Percentiles rank a stretch among this genome's conserved stretches.
Conservation (phyloP, 2,329 filamentous ascomycete species). For the Coleophoma cylindrospora region DNA sequence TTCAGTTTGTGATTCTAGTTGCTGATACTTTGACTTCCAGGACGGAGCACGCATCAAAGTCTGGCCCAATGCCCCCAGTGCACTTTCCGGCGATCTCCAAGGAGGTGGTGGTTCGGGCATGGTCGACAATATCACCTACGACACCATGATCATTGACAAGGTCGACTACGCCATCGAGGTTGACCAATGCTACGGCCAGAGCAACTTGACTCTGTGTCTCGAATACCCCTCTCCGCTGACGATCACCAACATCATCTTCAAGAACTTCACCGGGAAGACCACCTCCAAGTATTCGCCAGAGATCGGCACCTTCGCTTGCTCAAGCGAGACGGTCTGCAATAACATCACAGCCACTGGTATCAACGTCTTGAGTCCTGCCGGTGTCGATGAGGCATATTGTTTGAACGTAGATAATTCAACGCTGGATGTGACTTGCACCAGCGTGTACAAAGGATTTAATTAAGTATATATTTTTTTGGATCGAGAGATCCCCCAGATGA, state of each 20-base stretch:
- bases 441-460: constrained; percentile 20
- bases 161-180: constrained; percentile 62
- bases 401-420: constrained; percentile 33
- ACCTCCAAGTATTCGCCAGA: constrained; percentile 36
- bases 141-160: constrained; percentile 53
- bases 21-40: constrained; percentile 33
- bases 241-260: constrained; percentile 51
- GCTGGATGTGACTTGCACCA: constrained; percentile 30
- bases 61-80: constrained; percentile 50
- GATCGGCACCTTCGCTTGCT: constrained; percentile 42
- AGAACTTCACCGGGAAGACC: constrained; percentile 50
- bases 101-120: constrained; percentile 59
- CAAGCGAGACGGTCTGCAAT: constrained; percentile 37
- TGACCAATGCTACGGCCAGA: constrained; percentile 62
- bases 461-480: constrained; percentile 1
- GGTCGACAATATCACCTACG: constrained; percentile 64
- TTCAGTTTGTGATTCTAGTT: constrained; percentile 1
- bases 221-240: constrained; percentile 48
- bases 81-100: constrained; percentile 53
- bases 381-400: constrained; percentile 36
- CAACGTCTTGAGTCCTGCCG: constrained; percentile 40
- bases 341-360: constrained; percentile 44
- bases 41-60: constrained; percentile 71
- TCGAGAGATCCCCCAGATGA: too few species aligned
- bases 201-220: constrained; percentile 56